These are phyloP conservation scores for Bombardia bombarda DNA, from an alignment of 495 filamentous ascomycete genomes.

Conservation along the genomic window DNA sequence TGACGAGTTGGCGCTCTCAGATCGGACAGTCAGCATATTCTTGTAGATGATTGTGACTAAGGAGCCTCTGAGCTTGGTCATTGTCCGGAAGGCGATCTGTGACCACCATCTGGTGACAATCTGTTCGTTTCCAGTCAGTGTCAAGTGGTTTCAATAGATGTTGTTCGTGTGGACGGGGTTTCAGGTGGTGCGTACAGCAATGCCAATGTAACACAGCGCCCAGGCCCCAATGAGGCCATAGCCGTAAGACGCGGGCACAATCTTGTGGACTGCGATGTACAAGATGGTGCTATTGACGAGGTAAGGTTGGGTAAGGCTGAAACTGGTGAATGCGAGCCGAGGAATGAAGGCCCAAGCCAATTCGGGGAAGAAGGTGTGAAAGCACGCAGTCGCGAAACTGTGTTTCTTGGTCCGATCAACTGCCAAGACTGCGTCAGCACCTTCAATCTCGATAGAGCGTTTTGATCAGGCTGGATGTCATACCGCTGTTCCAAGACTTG, in stretches of 20 bases:
- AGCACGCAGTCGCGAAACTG: constrained; percentile 8
- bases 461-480: no score
- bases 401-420: constrained; percentile 9
- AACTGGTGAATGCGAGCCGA: constrained; percentile 9
- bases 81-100: constrained; percentile 10
- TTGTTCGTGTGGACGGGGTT: not conserved
- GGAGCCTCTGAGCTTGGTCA: constrained; percentile 9
- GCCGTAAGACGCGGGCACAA: constrained; percentile 33
- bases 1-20: constrained; percentile 9
- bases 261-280: constrained; percentile 24
- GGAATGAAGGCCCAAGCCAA: constrained; percentile 11
- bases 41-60: constrained; percentile 12
- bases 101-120: constrained; percentile 5
- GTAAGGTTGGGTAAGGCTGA: constrained; percentile 16
- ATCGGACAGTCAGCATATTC: constrained; percentile 6
- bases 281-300: constrained; percentile 13
- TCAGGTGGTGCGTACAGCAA: constrained; percentile 32
- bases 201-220: constrained; percentile 45
- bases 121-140: not conserved
- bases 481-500: constrained; percentile 6
- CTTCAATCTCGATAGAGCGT: not conserved
- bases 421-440: not conserved
- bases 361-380: constrained; percentile 7
- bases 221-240: constrained; percentile 51
- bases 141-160: not conserved